Base-by-base conservation (phyloP, 805 yeast genomes). In the Hanseniaspora lindneri region DNA sequence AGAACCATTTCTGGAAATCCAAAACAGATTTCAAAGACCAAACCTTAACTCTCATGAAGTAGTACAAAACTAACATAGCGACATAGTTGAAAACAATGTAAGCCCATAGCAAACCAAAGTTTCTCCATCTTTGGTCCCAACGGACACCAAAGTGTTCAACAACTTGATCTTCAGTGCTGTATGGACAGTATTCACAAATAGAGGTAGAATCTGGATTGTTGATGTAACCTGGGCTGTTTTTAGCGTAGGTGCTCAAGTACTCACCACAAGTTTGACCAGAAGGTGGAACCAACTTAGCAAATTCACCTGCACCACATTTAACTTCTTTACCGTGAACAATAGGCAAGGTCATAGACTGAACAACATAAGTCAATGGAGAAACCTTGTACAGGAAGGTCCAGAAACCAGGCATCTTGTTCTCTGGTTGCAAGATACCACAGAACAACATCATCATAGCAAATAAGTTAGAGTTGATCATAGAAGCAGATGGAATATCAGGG, bases 71-170 rank as follows among this genome's bases (percentile, higher is more conserved):
- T 20, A 60, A 55, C 75, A 73, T 72, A 10, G 65, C 66, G 43
- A 49, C 39, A 25, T 65, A 54, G 55, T 71, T 70, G 61, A 71
- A 65, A 30, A 59, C 39, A 47, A 70, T 66, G 60, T 59, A 71
- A 23, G 62, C 71, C 66, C 68, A 65, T 62, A 74, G 66, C 54
- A 78, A 68, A 54, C 84, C 84, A 54, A 70, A 69, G 59, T 79
- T 74, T 70, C 83, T 75, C 83, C 84, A 77, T 66, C 79, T 75
- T 56, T 74, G 66, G n/a, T 54, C 48, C 62, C 67, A 70, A 24
- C 52, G 53, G 42, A 69, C 63, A 49, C 63, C 60, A 53, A 64
- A 73, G 62, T 60, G 54, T 0, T 53, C 64, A 63, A 86, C 74
- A 61, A 68, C 86, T 5, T 66, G 70, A 60, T 84, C 77, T 21